Percentiles rank a stretch among this genome's conserved stretches.
phyloP scores from a whole-genome alignment of 805 yeast species.

The Soucietia sequanensis region DNA sequence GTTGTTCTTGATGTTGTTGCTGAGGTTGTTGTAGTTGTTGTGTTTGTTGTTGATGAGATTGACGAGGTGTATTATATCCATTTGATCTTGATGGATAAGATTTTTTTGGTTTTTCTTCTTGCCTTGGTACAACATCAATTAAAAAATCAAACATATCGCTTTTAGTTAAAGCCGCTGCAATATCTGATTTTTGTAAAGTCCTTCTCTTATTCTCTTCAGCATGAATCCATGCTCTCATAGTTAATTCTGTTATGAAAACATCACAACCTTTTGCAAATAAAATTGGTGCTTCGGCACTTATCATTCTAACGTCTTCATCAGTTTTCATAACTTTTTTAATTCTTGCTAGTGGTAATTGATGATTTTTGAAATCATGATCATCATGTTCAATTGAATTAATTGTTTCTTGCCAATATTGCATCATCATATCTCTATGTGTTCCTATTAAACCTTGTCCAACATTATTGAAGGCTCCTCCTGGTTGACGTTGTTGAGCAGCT shows the following conservation, averaged over 20 bases:
- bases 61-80: slow-evolving; percentile 12
- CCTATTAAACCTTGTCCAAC: slow-evolving; percentile 93
- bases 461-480: slow-evolving; percentile 73
- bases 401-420: slow-evolving; percentile 97
- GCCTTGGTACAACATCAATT: slow-evolving; percentile 94
- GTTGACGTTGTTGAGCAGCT: slow-evolving; percentile 43
- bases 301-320: slow-evolving; percentile 96
- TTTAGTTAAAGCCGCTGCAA: slow-evolving; percentile 91
- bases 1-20: slow-evolving; percentile 4
- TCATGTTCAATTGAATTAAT: slow-evolving; percentile 86
- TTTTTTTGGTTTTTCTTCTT: slow-evolving; percentile 63
- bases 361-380: slow-evolving; percentile 89
- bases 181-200: slow-evolving; percentile 90
- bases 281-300: slow-evolving; percentile 97
- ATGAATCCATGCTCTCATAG: slow-evolving; percentile 99
- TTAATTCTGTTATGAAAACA: slow-evolving; percentile 90
- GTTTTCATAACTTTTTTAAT: slow-evolving; percentile 98
- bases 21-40: slow-evolving; percentile 1
- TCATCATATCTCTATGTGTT: slow-evolving; percentile 79
- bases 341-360: slow-evolving; percentile 92
- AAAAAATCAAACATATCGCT: slow-evolving; percentile 97
- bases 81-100: slow-evolving; percentile 21
- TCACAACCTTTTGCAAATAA: slow-evolving; percentile 98
- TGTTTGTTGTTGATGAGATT: slow-evolving; percentile 8
- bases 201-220: slow-evolving; percentile 96